A percentile compares a stretch with the other conserved stretches of the same genome.
phyloP scores from a whole-genome alignment of 768 basidiomycete species.

The Leccinum variicolor region DNA sequence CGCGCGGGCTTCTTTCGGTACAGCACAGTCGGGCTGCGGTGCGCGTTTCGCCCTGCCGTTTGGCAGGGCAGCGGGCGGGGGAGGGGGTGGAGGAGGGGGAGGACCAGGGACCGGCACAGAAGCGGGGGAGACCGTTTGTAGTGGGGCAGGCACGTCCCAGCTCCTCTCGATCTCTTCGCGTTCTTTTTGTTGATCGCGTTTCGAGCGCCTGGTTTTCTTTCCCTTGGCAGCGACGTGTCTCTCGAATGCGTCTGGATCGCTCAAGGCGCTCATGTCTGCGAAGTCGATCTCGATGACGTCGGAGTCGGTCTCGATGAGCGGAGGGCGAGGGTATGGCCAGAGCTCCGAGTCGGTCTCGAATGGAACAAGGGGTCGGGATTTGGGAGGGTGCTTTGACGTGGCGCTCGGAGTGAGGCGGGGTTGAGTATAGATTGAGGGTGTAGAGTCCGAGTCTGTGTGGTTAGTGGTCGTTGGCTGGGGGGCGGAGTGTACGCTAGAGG shows the following conservation, averaged over 20 bases:
- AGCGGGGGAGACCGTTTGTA: constrained; percentile 16
- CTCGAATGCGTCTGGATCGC: constrained; percentile 60
- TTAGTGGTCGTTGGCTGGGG: neutral
- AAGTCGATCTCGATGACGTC: constrained; percentile 78
- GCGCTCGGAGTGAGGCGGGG: neutral
- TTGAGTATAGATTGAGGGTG: constrained; percentile 11
- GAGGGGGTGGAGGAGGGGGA: neutral
- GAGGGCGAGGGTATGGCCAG: constrained; percentile 64
- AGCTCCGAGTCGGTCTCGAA: constrained; percentile 64
- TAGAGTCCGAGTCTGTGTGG: constrained; percentile 4
- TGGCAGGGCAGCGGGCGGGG: constrained; percentile 6
- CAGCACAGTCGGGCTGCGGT: constrained; percentile 3
- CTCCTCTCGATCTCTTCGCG: constrained; percentile 54
- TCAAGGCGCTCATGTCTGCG: constrained; percentile 67
- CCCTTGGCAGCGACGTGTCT: constrained; percentile 23
- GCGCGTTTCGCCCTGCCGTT: constrained; percentile 27
- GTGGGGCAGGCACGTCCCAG: constrained; percentile 52
- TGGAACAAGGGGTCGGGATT: constrained; percentile 48
- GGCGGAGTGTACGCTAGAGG: constrained; percentile 5
- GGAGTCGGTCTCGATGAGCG: constrained; percentile 39
- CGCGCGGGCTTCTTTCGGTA: constrained; percentile 2
- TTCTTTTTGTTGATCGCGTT: constrained; percentile 37
- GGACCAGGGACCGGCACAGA: neutral
- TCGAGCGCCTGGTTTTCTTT: constrained; percentile 24
- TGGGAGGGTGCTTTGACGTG: constrained; percentile 17